phyloP scores from a whole-genome alignment of 371 early-diverging fungal genomes.

The Syncephalastrum racemosum region DNA sequence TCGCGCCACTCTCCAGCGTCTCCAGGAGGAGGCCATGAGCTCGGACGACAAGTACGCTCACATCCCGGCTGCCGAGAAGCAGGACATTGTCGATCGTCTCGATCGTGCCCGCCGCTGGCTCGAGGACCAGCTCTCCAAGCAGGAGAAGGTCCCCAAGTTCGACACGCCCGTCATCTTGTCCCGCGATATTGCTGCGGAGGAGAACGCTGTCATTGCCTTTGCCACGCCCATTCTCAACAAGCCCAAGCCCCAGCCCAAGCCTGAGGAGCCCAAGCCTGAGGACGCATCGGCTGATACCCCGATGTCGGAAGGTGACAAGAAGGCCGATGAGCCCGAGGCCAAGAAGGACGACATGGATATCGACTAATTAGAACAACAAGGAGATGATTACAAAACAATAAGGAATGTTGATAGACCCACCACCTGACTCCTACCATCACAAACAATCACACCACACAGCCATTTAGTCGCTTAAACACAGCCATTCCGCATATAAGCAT shows the following conservation, averaged over 20 bases:
- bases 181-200: conserved; percentile 76
- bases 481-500: too few species aligned
- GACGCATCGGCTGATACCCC: conserved; percentile 40
- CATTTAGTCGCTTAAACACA: too few species aligned
- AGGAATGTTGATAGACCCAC: too few species aligned
- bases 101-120: conserved; percentile 87
- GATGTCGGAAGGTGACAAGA: conserved; percentile 36
- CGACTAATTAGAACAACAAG: conserved; percentile 42
- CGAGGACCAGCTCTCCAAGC: conserved; percentile 76
- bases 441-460: too few species aligned
- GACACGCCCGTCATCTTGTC: conserved; percentile 70
- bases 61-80: conserved; percentile 85
- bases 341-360: conserved; percentile 70
- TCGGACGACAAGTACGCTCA: conserved; percentile 86
- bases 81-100: conserved; percentile 74
- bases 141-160: conserved; percentile 74
- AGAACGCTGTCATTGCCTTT: conserved; percentile 58
- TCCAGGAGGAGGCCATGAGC: conserved; percentile 69
- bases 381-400: too few species aligned
- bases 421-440: too few species aligned
- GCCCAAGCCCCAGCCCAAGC: conserved; percentile 84
- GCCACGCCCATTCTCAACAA: conserved; percentile 84
- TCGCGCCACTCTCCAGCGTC: conserved; percentile 74
- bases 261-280: conserved; percentile 35
- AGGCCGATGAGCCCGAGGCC: conserved; percentile 24